Conservation (phyloP, 164 flowering plant genomes). For the Berberis vulgaris region DNA sequence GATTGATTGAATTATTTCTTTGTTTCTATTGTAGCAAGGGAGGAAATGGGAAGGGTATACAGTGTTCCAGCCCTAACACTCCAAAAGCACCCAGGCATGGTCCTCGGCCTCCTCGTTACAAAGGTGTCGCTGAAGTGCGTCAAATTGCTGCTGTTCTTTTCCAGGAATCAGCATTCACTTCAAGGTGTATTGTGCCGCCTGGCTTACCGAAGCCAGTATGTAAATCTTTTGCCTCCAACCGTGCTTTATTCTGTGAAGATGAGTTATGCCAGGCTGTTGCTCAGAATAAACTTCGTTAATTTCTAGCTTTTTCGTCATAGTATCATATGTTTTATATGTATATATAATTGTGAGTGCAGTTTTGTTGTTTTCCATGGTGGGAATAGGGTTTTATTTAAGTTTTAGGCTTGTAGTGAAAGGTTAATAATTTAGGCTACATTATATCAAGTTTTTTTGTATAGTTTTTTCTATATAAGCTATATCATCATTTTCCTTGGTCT, state of each 20-base stretch:
- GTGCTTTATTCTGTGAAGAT: constrained; percentile 82
- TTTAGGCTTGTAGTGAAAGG: constrained; percentile 9
- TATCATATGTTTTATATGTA: constrained; percentile 21
- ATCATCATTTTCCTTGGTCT: no score
- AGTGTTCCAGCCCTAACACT: constrained; percentile 49
- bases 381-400: constrained; percentile 9
- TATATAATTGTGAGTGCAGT: constrained; percentile 26
- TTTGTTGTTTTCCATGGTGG: constrained; percentile 30
- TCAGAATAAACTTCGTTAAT: constrained; percentile 78
- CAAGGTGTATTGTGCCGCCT: constrained; percentile 53
- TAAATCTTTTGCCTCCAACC: constrained; percentile 69
- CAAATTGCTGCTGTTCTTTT: constrained; percentile 77
- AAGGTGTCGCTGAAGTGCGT: constrained; percentile 42
- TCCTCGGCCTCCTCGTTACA: constrained; percentile 67
- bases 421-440: not conserved
- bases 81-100: constrained; percentile 85
- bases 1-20: not conserved
- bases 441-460: no score
- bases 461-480: no score
- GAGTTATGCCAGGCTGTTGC: constrained; percentile 95
- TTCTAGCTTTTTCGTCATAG: not conserved
- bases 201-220: constrained; percentile 47
- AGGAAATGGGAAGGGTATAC: constrained; percentile 33
- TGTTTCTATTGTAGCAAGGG: constrained; percentile 39
- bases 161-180: constrained; percentile 56